Base-by-base conservation (phyloP, 179 eudicot genomes). In the Nepenthes alata region DNA sequence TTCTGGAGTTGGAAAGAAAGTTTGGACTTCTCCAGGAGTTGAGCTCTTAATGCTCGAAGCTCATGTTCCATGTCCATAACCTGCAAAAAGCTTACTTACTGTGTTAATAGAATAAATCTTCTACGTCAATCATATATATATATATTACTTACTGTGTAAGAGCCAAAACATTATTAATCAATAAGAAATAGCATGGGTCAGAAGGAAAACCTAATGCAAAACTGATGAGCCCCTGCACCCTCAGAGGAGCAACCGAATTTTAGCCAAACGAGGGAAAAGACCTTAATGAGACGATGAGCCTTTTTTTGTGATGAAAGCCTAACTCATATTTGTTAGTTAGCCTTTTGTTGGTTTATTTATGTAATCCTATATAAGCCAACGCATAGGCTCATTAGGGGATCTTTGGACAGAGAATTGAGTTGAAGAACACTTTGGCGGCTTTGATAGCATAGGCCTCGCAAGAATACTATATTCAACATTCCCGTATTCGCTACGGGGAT, bases 11-110 rank as follows among this genome's bases (percentile, higher is more conserved):
- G 84, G 67, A 85, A 73, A 9, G 97, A 94, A 61, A 75, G 88
- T 67, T 79, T 87, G 7, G 96, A 80, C 76, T 94, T 94, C 76
- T 94, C 99, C 15, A 78, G 73, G 44, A 94, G 97, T 72, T 90
- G 97, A 77, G 70, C 54, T 66, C 99, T 79, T 73, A 94, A 75
- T 57, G 99, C 99, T 72, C 76, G 84, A 71, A 94, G 94, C 77
- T 94, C 99, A 74, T 83, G 89, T 71, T 94, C 96, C 99, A 94
- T 94, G 78, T 94, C 99, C 95, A 87, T 87, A 68, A 90, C 97
- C 97, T 90, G 69, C 59, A 70, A 68, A 45, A 53, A 12, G 56
- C 11, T 52, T 15, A 16, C 61, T 58, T 65, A 11, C 16, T n/a
- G 55, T 57, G 55, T 38, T 8, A 59, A 44, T 34, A 55, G 36